phyloP scores from a whole-genome alignment of 805 yeast genomes.

The Maudiozyma serrabonitensis region DNA sequence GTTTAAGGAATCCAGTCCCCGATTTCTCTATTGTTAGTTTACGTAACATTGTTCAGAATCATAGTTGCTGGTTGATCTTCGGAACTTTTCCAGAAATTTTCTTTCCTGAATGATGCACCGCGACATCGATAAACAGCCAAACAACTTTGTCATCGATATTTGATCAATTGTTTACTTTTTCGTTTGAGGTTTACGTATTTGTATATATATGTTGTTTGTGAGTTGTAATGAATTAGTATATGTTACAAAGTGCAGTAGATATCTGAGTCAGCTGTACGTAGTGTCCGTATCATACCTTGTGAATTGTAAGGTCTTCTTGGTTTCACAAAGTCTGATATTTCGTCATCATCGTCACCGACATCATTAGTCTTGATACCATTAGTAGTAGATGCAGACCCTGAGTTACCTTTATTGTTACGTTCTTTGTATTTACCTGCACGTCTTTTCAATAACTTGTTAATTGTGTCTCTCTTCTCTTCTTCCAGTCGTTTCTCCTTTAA shows the following conservation, averaged over 20 bases:
- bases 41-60: no score
- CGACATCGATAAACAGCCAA: no score
- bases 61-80: no score
- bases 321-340: slow-evolving; percentile 12
- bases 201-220: neutral
- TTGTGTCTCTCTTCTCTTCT: slow-evolving; percentile 87
- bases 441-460: slow-evolving; percentile 75
- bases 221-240: neutral
- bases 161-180: no score
- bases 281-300: slow-evolving; percentile 19
- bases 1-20: no score
- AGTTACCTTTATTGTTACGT: slow-evolving; percentile 1
- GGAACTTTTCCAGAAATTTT: no score
- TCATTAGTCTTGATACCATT: slow-evolving; percentile 8
- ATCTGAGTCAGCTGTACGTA: slow-evolving; percentile 11
- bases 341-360: slow-evolving; percentile 7
- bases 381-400: neutral
- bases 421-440: slow-evolving; percentile 65
- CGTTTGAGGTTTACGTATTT: neutral
- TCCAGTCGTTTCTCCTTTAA: slow-evolving; percentile 73
- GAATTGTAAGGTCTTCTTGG: slow-evolving; percentile 26
- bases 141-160: no score
- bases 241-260: slow-evolving; percentile 6
- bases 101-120: neutral
- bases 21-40: no score